These are phyloP conservation scores for Cutaneotrichosporon mucoides DNA, from an alignment of 1,284 basidiomycete genomes.

Conservation along the genomic window DNA sequence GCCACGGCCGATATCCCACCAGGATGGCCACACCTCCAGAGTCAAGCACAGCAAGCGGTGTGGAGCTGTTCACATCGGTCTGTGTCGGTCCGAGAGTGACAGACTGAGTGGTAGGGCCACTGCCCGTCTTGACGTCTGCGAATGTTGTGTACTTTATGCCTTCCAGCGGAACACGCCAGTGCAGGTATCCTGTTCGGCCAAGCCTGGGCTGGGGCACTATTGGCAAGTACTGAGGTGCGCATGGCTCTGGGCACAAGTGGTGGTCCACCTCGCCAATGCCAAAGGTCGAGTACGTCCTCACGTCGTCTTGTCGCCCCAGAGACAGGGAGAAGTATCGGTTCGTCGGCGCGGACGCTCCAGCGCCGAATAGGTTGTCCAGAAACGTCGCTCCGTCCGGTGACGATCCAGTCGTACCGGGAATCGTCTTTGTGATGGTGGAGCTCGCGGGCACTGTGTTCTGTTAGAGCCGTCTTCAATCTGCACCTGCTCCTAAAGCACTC, in stretches of 20 bases:
- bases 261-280: constrained; percentile 38
- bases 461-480: too few relatives aligned
- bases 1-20: constrained; percentile 29
- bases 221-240: constrained; percentile 34
- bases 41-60: constrained; percentile 44
- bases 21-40: constrained; percentile 47
- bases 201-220: constrained; percentile 41
- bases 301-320: constrained; percentile 43
- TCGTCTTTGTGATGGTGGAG: constrained; percentile 37
- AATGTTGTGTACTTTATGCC: constrained; percentile 30
- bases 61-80: constrained; percentile 23
- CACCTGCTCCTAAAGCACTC: constrained; percentile 8
- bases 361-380: constrained; percentile 49
- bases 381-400: constrained; percentile 48
- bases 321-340: constrained; percentile 43
- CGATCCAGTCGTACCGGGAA: constrained; percentile 44
- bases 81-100: constrained; percentile 30
- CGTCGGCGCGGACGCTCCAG: constrained; percentile 39
- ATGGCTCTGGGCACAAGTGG: constrained; percentile 37
- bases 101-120: constrained; percentile 18
- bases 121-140: constrained; percentile 24
- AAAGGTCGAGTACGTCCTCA: constrained; percentile 38
- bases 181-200: constrained; percentile 39
- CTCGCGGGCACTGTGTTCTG: constrained; percentile 35
- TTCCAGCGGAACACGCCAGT: constrained; percentile 39